Evolutionary conservation across 139 green algal species (phyloP).

Genomic region (Coccomyxa sp.): DNA sequence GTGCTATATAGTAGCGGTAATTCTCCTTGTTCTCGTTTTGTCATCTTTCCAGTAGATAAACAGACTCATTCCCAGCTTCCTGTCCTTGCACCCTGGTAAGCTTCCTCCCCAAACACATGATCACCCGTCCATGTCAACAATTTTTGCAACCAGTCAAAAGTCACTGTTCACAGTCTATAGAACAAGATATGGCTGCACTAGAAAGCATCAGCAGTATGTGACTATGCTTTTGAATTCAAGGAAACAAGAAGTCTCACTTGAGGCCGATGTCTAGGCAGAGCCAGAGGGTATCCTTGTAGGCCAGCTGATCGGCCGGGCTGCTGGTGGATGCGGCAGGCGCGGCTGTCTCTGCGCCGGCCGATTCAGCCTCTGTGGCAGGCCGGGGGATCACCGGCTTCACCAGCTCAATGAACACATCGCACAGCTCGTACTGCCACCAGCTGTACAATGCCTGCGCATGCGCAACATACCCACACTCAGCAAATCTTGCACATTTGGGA

Average conservation of each 20-base stretch:
- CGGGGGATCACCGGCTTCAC: constrained; percentile 79
- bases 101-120: background rate
- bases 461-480: background rate
- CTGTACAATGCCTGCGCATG: constrained; percentile 70
- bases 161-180: background rate
- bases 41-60: background rate
- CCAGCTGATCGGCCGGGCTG: constrained; percentile 4
- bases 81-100: background rate
- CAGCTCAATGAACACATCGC: constrained; percentile 98
- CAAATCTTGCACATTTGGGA: background rate
- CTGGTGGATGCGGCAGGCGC: constrained; percentile 27
- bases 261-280: constrained; percentile 82
- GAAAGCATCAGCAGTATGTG: background rate
- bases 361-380: constrained; percentile 17
- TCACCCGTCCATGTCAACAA: background rate
- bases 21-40: background rate
- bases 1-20: background rate
- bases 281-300: constrained; percentile 70
- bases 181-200: background rate
- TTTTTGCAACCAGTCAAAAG: background rate
- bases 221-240: background rate
- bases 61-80: background rate
- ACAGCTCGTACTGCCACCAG: constrained; percentile 96
- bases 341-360: constrained; percentile 5
- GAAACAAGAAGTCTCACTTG: constrained; percentile 11